These are phyloP conservation scores for Eragrostis curvula DNA, from an alignment of 176 grass and related monocot species.

Conservation along the genomic window DNA sequence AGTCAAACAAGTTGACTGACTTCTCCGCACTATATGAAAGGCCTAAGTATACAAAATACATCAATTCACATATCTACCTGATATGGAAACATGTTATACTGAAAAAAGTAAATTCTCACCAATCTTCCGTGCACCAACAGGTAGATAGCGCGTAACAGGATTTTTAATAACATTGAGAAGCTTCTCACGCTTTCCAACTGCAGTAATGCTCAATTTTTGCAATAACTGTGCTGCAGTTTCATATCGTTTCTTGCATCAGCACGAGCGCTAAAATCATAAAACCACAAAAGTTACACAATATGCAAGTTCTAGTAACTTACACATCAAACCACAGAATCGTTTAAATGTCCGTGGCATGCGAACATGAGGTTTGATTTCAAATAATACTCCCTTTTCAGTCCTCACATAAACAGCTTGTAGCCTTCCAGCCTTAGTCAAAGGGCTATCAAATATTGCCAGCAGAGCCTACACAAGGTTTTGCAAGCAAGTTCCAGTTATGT, in stretches of 20 bases:
- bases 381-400: slow-evolving; percentile 92
- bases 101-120: slow-evolving; percentile 50
- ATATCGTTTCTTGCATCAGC: slow-evolving; percentile 28
- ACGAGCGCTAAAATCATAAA: background rate
- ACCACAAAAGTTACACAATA: background rate
- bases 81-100: slow-evolving; percentile 9
- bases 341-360: slow-evolving; percentile 92
- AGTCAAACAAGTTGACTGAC: slow-evolving; percentile 84
- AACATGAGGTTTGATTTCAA: slow-evolving; percentile 97
- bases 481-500: background rate
- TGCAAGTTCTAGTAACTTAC: slow-evolving; percentile 57
- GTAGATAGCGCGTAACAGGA: slow-evolving; percentile 85
- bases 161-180: slow-evolving; percentile 98
- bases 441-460: slow-evolving; percentile 97
- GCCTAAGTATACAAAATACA: slow-evolving; percentile 53
- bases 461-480: slow-evolving; percentile 62
- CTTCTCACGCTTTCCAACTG: slow-evolving; percentile 90
- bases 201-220: slow-evolving; percentile 94
- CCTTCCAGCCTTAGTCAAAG: slow-evolving; percentile 90
- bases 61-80: slow-evolving; percentile 24
- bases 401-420: slow-evolving; percentile 92
- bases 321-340: slow-evolving; percentile 89
- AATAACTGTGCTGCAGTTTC: slow-evolving; percentile 80
- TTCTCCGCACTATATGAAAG: slow-evolving; percentile 92
- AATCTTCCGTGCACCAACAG: slow-evolving; percentile 78